These are phyloP conservation scores for Agarophyton chilense DNA, from an alignment of 23 red algal genomes.

Conservation along the genomic window DNA sequence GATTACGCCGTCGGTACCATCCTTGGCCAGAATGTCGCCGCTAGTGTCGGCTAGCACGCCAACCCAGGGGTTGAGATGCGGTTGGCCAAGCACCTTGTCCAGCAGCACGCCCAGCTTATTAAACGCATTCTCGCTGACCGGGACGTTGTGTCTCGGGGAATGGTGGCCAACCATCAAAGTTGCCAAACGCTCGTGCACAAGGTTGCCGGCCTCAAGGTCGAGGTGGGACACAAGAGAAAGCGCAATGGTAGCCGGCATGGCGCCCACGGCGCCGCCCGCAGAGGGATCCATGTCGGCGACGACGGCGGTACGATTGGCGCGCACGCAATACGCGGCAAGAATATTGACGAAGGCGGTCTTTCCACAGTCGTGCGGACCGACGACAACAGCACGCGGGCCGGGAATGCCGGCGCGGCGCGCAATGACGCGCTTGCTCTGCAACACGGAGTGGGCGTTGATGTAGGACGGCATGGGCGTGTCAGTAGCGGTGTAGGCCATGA, in stretches of 20 bases:
- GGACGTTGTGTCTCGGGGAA: slow-evolving; percentile 23
- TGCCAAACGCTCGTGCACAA: slow-evolving; percentile 50
- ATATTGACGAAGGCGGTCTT: slow-evolving; percentile 82
- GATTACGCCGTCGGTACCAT: slow-evolving; percentile 50
- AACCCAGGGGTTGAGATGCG: slow-evolving; percentile 26
- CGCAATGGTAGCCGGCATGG: slow-evolving; percentile 44
- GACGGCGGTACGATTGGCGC: slow-evolving; percentile 47
- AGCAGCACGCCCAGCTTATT: slow-evolving; percentile 33
- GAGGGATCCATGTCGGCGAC: slow-evolving; percentile 73
- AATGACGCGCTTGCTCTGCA: slow-evolving; percentile 69
- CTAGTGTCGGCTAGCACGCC: slow-evolving; percentile 49
- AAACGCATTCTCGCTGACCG: slow-evolving; percentile 57
- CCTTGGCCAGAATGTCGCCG: slow-evolving; percentile 53
- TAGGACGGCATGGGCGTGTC: slow-evolving; percentile 93
- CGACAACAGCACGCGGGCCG: slow-evolving; percentile 82
- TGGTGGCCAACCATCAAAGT: slow-evolving; percentile 47
- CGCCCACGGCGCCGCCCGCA: slow-evolving; percentile 52
- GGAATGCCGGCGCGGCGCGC: slow-evolving; percentile 16
- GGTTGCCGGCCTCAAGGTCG: slow-evolving; percentile 68
- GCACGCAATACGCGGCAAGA: slow-evolving; percentile 75
- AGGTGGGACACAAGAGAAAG: slow-evolving; percentile 52
- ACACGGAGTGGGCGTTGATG: slow-evolving; percentile 73
- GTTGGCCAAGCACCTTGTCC: slow-evolving; percentile 18
- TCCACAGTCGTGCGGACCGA: slow-evolving; percentile 85
- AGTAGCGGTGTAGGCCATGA: slow-evolving; percentile 85